Evolutionary conservation across 1,284 basidiomycete genomes (phyloP).

Genomic region (Tilletia setariae): DNA sequence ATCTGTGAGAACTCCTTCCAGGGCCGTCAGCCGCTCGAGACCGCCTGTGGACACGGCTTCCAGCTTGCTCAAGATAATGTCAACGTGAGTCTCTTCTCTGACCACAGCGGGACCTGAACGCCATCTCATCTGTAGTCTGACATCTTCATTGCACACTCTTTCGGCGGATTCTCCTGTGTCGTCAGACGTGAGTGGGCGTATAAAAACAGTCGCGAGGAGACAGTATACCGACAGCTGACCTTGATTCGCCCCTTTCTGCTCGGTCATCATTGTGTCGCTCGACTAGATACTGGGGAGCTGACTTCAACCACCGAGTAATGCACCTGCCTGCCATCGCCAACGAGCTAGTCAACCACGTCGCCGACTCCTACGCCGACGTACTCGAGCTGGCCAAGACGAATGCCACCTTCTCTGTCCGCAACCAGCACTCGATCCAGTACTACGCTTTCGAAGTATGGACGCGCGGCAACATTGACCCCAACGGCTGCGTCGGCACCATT

Average conservation of each 20-base stretch:
- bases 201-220: too few relatives aligned
- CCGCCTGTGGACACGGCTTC: constrained; percentile 54
- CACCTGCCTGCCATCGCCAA: constrained; percentile 55
- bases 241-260: too few relatives aligned
- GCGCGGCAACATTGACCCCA: constrained; percentile 52
- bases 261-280: too few relatives aligned
- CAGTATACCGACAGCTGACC: too few relatives aligned
- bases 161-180: too few relatives aligned
- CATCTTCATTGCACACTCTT: too few relatives aligned
- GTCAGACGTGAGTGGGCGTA: too few relatives aligned
- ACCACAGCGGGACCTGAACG: too few relatives aligned
- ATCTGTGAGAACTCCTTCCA: constrained; percentile 42
- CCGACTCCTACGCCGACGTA: constrained; percentile 50
- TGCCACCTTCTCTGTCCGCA: constrained; percentile 46
- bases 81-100: constrained; percentile 18
- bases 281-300: constrained; percentile 56
- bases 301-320: constrained; percentile 54
- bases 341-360: constrained; percentile 52
- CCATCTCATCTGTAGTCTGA: too few relatives aligned
- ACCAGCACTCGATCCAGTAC: constrained; percentile 56
- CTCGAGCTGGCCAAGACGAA: constrained; percentile 55
- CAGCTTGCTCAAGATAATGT: constrained; percentile 47
- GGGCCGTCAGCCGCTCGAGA: constrained; percentile 27
- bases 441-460: constrained; percentile 56
- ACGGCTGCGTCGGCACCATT: constrained; percentile 25